Percentiles rank a stretch among this genome's conserved stretches.
Conservation (phyloP, 495 filamentous ascomycete genomes). For the Saxophila tyrrhenica region DNA sequence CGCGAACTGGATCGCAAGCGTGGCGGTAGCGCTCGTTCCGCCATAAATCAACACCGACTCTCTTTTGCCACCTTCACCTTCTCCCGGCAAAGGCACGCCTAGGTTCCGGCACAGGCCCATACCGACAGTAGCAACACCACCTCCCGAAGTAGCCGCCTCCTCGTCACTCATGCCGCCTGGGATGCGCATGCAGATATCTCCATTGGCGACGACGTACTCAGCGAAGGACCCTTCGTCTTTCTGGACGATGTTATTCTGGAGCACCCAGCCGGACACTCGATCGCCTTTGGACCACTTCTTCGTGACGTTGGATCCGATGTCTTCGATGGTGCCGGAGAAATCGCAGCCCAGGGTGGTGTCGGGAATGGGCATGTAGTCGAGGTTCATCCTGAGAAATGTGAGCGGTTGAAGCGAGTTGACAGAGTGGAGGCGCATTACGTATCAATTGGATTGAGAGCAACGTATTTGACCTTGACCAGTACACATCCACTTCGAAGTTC, state of each 20-base stretch:
- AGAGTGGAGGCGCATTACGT: conserved; percentile 35
- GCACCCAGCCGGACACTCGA: conserved; percentile 38
- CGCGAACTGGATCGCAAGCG: conserved; percentile 44
- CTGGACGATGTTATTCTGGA: conserved; percentile 40
- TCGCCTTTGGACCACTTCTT: conserved; percentile 41
- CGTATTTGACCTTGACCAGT: conserved; percentile 38
- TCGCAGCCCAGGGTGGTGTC: conserved; percentile 43
- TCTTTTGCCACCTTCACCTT: conserved; percentile 18
- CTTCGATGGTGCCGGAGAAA: conserved; percentile 44
- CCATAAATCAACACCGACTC: conserved; percentile 44
- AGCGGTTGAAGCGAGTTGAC: too few relatives aligned
- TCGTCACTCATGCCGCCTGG: conserved; percentile 46
- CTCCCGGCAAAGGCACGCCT: conserved; percentile 29
- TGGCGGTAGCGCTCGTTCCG: conserved; percentile 36
- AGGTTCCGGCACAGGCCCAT: conserved; percentile 39
- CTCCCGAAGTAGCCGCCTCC: conserved; percentile 44
- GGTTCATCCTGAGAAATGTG: conserved; percentile 38
- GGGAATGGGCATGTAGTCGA: conserved; percentile 23
- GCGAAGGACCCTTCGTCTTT: conserved; percentile 45
- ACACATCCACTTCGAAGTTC: conserved; percentile 31
- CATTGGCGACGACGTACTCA: conserved; percentile 40
- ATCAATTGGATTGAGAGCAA: conserved; percentile 49
- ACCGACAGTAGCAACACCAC: conserved; percentile 40
- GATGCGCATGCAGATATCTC: conserved; percentile 39
- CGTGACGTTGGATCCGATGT: conserved; percentile 39